Base-by-base conservation (phyloP, 2,329 filamentous ascomycete genomes). In the Ophiostoma novo-ulmi region DNA sequence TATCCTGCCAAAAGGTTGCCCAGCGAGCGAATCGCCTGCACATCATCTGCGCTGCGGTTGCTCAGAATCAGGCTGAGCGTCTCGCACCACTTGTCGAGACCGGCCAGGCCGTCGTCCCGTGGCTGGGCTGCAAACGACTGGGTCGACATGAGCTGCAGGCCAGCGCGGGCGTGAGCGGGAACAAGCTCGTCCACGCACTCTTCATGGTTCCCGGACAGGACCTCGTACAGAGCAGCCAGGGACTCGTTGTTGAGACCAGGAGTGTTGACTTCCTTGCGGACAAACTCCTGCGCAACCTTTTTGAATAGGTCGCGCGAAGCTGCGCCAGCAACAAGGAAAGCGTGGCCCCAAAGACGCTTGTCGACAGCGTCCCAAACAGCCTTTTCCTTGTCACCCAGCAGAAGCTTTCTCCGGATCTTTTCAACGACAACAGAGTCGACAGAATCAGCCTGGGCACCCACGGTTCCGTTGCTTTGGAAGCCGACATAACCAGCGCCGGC, bases 121-220 rank as follows among this genome's bases (percentile, higher is more conserved):
- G 88, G 84, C 41, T 87, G 80, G 1, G 85, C 87, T 8, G 84
- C 81, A 7, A 86, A 82, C 71, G 88, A 84, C 3, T 87, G 85
- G 73, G 91, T 94, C 74, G 91, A 93, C 74, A 99, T 86, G 81
- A 99, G 90, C 78, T 97, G 93, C 75, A 97, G 88, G 1, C 95
- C 95, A 72, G 94, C 94, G 61, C 96, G 88, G 22, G 95, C 95
- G 74, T 96, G 97, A 2, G 91, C 90, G 5, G 95, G 94, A 0
- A 99, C 95, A 70, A 99, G 88, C 79, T 98, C 94, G 78, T 99
- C 95, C 20, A 98, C 89, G 74, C 93, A 96, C 75, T 99, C 95
- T 74, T 97, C 94, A 71, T 91, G 88, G 77, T 97, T 99, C 0
- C 95, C 94, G 35, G 94, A 95, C 72, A 99, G 89, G 0, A 98